These are phyloP conservation scores for Auricularia auricula-judae DNA, from an alignment of 768 basidiomycete species.

Conservation along the genomic window DNA sequence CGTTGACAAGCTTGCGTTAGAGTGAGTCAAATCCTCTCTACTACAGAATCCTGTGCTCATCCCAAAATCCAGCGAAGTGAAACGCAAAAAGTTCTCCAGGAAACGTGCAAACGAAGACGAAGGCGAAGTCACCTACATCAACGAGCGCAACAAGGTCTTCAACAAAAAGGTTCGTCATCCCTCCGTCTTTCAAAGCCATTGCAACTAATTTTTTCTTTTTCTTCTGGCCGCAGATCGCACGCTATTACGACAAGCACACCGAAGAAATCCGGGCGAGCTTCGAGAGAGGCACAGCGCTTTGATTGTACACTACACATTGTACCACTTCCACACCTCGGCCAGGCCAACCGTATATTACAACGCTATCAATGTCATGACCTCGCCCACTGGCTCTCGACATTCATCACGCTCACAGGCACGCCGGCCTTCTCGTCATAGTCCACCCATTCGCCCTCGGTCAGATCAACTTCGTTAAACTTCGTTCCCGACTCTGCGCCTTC, in stretches of 20 bases:
- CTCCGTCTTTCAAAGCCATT: no score
- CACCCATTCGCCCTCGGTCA: constrained; percentile 62
- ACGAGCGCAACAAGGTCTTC: constrained; percentile 95
- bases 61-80: constrained; percentile 55
- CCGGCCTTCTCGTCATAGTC: constrained; percentile 88
- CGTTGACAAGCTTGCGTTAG: constrained; percentile 81
- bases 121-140: constrained; percentile 98
- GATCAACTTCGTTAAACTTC: constrained; percentile 53
- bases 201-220: no score
- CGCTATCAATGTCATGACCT: constrained; percentile 34
- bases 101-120: constrained; percentile 86
- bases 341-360: neutral
- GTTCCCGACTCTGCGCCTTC: constrained; percentile 46
- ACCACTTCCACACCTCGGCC: neutral
- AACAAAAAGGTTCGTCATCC: constrained; percentile 72
- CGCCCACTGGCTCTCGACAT: constrained; percentile 53
- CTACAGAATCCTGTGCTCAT: neutral
- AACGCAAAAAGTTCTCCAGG: constrained; percentile 80
- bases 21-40: constrained; percentile 43
- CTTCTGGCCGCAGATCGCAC: constrained; percentile 51
- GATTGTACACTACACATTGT: constrained; percentile 9
- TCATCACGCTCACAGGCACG: constrained; percentile 57
- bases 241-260: constrained; percentile 96
- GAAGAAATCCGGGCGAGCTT: constrained; percentile 94
- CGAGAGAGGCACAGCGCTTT: constrained; percentile 91